These are phyloP conservation scores for Begonia fuchsioides DNA, from an alignment of 306 rosid species.

Conservation along the genomic window DNA sequence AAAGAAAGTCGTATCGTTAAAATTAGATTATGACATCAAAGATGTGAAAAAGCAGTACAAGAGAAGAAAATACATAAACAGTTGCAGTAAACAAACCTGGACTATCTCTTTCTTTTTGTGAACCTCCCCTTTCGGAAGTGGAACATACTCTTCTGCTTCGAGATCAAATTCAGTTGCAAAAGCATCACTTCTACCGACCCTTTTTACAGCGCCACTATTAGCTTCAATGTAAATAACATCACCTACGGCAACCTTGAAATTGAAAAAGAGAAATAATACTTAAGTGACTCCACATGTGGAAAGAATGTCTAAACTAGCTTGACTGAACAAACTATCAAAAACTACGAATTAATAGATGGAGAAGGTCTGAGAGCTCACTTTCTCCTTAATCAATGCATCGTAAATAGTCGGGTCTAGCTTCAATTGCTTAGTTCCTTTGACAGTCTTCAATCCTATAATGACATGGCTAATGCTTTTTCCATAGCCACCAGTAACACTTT, in stretches of 20 bases:
- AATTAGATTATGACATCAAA: no score
- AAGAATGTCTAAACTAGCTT: no score
- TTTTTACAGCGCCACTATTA: conserved; percentile 94
- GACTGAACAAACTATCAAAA: no score
- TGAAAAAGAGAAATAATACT: background rate
- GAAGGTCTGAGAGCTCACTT: conserved; percentile 22
- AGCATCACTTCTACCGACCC: conserved; percentile 95
- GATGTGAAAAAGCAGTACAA: no score
- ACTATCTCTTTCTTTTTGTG: conserved; percentile 95
- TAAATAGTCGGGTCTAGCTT: conserved; percentile 95
- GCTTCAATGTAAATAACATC: conserved; percentile 93
- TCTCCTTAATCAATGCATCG: conserved; percentile 88
- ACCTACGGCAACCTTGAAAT: conserved; percentile 74
- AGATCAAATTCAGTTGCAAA: conserved; percentile 96
- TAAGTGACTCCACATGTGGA: no score
- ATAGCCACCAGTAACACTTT: conserved; percentile 84
- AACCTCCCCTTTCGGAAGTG: conserved; percentile 99
- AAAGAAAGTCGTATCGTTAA: no score
- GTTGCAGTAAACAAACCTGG: conserved; percentile 37
- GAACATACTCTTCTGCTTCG: conserved; percentile 97
- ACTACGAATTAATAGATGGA: no score
- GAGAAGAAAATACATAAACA: no score
- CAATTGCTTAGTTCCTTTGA: conserved; percentile 91
- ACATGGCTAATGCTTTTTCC: conserved; percentile 99
- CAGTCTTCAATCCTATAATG: conserved; percentile 83